phyloP scores from a whole-genome alignment of 2,329 filamentous ascomycete species.

The Hansfordia pulvinata region DNA sequence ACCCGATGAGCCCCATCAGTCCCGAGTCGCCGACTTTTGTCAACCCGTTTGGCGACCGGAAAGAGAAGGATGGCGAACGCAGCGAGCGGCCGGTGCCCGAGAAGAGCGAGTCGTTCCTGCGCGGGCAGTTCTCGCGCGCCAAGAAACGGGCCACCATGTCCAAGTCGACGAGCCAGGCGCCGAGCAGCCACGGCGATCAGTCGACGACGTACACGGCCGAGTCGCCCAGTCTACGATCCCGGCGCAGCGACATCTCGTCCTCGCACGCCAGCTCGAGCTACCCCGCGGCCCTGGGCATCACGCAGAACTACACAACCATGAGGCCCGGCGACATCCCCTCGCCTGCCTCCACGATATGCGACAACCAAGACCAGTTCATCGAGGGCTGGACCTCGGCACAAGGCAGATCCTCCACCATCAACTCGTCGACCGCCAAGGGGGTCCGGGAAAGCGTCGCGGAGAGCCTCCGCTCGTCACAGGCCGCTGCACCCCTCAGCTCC shows the following conservation, averaged over 20 bases:
- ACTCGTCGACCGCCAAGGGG: slow-evolving; percentile 42
- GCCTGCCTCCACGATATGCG: slow-evolving; percentile 35
- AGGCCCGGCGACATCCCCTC: slow-evolving; percentile 43
- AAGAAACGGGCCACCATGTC: slow-evolving; percentile 24
- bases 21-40: slow-evolving; percentile 39
- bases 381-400: slow-evolving; percentile 49
- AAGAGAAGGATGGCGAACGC: too few species aligned
- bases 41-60: slow-evolving; percentile 41
- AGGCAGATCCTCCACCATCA: slow-evolving; percentile 42
- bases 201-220: slow-evolving; percentile 40
- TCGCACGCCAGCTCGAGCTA: slow-evolving; percentile 38
- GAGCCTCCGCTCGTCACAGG: slow-evolving; percentile 36
- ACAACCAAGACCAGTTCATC: slow-evolving; percentile 40
- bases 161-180: slow-evolving; percentile 33
- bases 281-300: slow-evolving; percentile 21
- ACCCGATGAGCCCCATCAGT: slow-evolving; percentile 33
- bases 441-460: slow-evolving; percentile 38
- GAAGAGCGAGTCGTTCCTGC: slow-evolving; percentile 23
- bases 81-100: too few species aligned
- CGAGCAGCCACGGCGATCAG: slow-evolving; percentile 31
- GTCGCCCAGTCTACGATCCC: slow-evolving; percentile 46
- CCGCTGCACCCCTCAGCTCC: slow-evolving; percentile 19
- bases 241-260: slow-evolving; percentile 45
- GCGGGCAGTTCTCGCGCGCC: slow-evolving; percentile 29
- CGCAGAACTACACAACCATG: slow-evolving; percentile 35